Evolutionary conservation across 371 early-diverging fungal species (phyloP).

Genomic region (Coemansia sp.): DNA sequence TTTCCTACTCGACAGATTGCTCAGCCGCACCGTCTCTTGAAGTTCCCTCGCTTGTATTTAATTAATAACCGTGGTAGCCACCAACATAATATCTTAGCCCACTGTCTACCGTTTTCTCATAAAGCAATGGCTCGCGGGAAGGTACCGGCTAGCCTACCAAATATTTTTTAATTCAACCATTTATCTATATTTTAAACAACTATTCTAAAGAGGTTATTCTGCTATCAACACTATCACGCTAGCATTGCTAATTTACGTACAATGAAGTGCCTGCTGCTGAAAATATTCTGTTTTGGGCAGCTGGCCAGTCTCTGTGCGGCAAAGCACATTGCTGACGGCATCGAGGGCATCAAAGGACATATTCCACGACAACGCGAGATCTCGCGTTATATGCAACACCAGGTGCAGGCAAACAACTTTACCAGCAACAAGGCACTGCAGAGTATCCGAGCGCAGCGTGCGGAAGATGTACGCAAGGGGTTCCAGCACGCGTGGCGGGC

Average conservation of each 20-base stretch:
- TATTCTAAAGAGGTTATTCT: not conserved
- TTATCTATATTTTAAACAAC: not conserved
- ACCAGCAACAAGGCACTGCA: conserved; percentile 24
- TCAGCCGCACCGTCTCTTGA: conserved; percentile 7
- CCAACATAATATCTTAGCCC: not conserved
- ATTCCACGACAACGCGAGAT: conserved; percentile 27
- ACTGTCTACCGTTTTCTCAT: not conserved
- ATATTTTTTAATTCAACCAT: not conserved
- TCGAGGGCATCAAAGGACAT: conserved; percentile 40
- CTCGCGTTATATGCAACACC: conserved; percentile 16
- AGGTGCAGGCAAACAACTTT: conserved; percentile 43
- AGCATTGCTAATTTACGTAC: not conserved
- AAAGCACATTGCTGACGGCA: conserved; percentile 30
- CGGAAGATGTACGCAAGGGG: conserved; percentile 45
- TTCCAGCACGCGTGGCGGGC: conserved; percentile 75
- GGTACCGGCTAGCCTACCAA: not conserved
- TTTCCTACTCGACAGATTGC: not conserved
- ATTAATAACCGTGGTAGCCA: not conserved
- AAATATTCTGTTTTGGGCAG: conserved; percentile 14
- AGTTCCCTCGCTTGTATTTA: conserved; percentile 11
- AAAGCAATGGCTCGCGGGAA: not conserved
- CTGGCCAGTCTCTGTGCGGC: conserved; percentile 12
- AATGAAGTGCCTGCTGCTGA: conserved; percentile 7
- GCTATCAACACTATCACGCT: not conserved
- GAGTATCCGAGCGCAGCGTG: conserved; percentile 38